Conservation (phyloP, 495 filamentous ascomycete species). For the Rhizodiscina lignyota region DNA sequence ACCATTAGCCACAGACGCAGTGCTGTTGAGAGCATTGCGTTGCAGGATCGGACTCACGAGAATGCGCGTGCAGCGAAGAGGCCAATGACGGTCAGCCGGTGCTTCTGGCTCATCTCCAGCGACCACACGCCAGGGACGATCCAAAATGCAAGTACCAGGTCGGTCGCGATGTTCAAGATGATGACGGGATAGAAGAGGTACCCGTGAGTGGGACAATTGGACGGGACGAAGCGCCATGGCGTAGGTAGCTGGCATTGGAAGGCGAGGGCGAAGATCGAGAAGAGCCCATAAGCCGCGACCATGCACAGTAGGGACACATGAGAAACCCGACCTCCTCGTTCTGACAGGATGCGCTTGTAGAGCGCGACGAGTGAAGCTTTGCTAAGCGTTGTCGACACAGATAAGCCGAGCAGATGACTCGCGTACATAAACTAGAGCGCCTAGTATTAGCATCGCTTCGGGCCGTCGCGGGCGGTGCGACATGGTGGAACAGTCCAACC, state of each 20-base stretch:
- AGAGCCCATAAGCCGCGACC: conserved; percentile 8
- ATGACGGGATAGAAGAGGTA: conserved; percentile 12
- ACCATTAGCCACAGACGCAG: too few relatives aligned
- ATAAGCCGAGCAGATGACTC: conserved; percentile 6
- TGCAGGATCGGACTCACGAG: background rate
- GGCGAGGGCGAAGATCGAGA: conserved; percentile 9
- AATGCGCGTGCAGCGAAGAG: conserved; percentile 4
- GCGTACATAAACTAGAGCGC: conserved; percentile 4
- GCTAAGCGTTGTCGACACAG: conserved; percentile 8
- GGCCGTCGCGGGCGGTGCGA: too few relatives aligned
- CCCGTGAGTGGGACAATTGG: conserved; percentile 8
- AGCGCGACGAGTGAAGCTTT: conserved; percentile 11
- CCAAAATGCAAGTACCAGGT: conserved; percentile 9
- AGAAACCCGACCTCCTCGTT: too few relatives aligned
- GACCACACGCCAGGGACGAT: conserved; percentile 11
- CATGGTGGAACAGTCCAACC: too few relatives aligned
- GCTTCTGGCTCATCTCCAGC: conserved; percentile 10
- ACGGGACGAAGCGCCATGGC: conserved; percentile 8
- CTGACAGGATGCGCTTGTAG: conserved; percentile 9
- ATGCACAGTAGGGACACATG: conserved; percentile 3
- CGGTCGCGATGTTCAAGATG: conserved; percentile 10
- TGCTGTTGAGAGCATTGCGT: too few relatives aligned
- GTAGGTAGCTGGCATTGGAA: conserved; percentile 12
- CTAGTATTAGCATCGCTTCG: too few relatives aligned
- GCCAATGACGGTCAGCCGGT: conserved; percentile 6